Evolutionary conservation across 2,329 filamentous ascomycete genomes (phyloP).

Genomic region (Chrysosporium keratinophilum): DNA sequence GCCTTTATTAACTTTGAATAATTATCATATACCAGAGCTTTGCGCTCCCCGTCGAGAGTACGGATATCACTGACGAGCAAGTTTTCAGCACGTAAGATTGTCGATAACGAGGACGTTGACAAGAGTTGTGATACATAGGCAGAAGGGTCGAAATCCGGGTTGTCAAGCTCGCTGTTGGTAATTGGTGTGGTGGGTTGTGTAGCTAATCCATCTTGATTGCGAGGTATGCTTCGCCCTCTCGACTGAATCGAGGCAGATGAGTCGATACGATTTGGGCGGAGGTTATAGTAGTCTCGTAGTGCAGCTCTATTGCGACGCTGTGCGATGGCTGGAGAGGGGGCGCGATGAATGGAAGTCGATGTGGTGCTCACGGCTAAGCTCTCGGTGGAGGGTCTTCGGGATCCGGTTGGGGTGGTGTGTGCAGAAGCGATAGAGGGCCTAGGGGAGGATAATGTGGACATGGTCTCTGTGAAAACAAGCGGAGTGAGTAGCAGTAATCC

Average conservation of each 20-base stretch:
- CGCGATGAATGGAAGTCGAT: too few species aligned
- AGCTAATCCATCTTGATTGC: constrained; percentile 35
- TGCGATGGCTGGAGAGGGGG: constrained; percentile 27
- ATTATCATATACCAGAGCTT: constrained; percentile 95
- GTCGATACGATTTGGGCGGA: constrained; percentile 45
- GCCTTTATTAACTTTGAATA: constrained; percentile 95
- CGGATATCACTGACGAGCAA: constrained; percentile 57
- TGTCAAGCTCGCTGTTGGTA: constrained; percentile 53
- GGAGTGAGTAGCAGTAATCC: too few species aligned
- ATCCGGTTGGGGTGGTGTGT: constrained; percentile 60
- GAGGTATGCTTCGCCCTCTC: constrained; percentile 29
- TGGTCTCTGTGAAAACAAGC: constrained; percentile 21
- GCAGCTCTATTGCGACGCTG: constrained; percentile 66
- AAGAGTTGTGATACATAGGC: constrained; percentile 40
- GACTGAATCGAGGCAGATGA: constrained; percentile 21
- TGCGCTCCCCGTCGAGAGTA: constrained; percentile 88
- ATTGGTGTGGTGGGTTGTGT: constrained; percentile 28
- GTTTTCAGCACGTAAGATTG: constrained; percentile 37
- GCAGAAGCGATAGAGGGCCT: constrained; percentile 33
- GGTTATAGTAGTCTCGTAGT: constrained; percentile 88
- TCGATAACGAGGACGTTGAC: constrained; percentile 33
- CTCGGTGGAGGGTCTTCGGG: constrained; percentile 64
- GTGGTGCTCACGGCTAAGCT: constrained; percentile 30
- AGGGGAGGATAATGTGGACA: constrained; percentile 52
- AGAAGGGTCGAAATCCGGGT: constrained; percentile 58